Evolutionary conservation across 2,329 filamentous ascomycete genomes (phyloP), one percentile per base, ranked within the genome.

Genomic region (Claviceps quebecensis): DNA sequence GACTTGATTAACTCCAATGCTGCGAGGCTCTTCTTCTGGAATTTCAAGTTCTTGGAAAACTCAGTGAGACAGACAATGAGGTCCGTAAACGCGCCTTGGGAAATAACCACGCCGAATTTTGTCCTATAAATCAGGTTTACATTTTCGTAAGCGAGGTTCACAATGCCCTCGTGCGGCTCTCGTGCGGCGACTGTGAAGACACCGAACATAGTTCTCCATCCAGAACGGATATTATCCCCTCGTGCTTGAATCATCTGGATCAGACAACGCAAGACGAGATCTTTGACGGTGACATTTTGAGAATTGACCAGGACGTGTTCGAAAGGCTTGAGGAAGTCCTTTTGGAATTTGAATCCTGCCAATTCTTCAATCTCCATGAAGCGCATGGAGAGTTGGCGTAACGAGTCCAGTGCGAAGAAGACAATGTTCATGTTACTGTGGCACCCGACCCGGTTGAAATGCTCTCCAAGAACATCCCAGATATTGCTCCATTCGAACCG

Each of bases 161-260:
- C 93, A 57, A 99, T 96, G 56, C 83, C 84, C 72, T 98, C 93
- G 63, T 95, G 90, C 16, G 86, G 87, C 63, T 97, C 94, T 55
- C 85, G 78, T 17, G 94, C 93, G 29, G 94, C 93, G 39, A 97
- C 89, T 1, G 91, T 96, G 63, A 98, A 98, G 34, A 96, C 91
- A 4, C 91, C 93, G 67, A 99, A 97, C 91, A 99, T 98, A 19
- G 94, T 97, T 64, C 93, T 85, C 93, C 93, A 99, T 5, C 93
- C 93, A 40, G 90, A 96, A 49, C 91, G 84, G 62, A 99, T 98
- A 59, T 97, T 97, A 67, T 96, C 86, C 5, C 94, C 94, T 53
- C 87, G 80, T 36, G 91, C 90, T 69, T 98, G 93, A 47, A 98
- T 95, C 94, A 99, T 98, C 68, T 99, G 94, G 52, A 96, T 94